These are phyloP conservation scores for Tuber brumale DNA, from an alignment of 495 filamentous ascomycete genomes.

Conservation along the genomic window DNA sequence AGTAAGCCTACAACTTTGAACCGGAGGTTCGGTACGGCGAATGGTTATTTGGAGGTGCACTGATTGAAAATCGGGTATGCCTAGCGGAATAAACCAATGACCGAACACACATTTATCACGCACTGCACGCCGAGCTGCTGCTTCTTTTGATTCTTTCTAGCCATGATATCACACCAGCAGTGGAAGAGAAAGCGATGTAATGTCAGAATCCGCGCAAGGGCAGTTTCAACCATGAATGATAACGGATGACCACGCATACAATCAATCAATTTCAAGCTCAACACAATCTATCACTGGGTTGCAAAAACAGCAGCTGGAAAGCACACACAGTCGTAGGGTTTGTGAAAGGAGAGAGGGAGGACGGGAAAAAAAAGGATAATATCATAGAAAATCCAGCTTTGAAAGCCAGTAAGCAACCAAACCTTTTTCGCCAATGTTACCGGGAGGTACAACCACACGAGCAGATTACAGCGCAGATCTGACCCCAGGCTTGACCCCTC, in stretches of 20 bases:
- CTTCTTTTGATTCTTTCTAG: too few species aligned
- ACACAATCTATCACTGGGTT: not conserved
- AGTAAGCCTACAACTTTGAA: too few species aligned
- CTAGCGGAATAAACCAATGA: too few species aligned
- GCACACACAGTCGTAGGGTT: not conserved
- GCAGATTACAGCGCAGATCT: not conserved
- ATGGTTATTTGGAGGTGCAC: too few species aligned
- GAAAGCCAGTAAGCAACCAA: not conserved
- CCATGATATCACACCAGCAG: not conserved
- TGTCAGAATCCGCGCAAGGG: not conserved
- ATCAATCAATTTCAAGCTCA: not conserved
- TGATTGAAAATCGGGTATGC: too few species aligned
- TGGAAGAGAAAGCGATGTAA: not conserved
- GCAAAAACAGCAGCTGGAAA: not conserved
- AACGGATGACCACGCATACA: not conserved
- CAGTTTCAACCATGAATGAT: not conserved
- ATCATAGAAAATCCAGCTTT: not conserved
- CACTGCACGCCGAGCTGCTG: too few species aligned
- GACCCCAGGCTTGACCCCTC: constrained; percentile 52
- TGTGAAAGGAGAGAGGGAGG: not conserved
- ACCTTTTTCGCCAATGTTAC: not conserved
- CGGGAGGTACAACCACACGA: not conserved
- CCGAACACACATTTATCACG: too few species aligned
- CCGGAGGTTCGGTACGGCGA: too few species aligned
- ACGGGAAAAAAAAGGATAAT: not conserved